phyloP scores from a whole-genome alignment of 139 green algal species.

The Asterochloris sp. region DNA sequence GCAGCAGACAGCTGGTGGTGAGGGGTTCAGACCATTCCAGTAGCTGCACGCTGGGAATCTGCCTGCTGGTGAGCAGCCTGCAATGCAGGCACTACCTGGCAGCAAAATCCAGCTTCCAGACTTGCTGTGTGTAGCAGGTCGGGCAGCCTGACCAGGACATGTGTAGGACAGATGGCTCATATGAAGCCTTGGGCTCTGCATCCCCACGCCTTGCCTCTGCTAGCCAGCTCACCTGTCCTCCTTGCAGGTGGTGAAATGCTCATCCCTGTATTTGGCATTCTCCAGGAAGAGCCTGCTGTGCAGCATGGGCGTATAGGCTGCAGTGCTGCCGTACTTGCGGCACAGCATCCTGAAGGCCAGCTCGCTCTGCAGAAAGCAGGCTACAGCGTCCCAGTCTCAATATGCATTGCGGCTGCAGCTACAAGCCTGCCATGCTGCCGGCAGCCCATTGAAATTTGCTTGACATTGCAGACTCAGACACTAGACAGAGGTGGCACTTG shows the following conservation, averaged over 20 bases:
- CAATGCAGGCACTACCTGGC: too few species aligned
- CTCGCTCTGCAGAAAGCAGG: constrained; percentile 70
- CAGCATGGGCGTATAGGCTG: constrained; percentile 97
- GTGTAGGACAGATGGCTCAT: background rate
- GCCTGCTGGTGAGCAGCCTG: too few species aligned
- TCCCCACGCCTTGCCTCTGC: too few species aligned
- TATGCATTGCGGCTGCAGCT: background rate
- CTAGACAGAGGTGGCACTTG: background rate
- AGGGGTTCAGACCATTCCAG: too few species aligned
- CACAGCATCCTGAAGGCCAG: constrained; percentile 93
- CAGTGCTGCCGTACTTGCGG: constrained; percentile 77
- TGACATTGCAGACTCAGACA: background rate
- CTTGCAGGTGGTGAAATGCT: constrained; percentile 82
- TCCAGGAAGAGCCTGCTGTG: constrained; percentile 86
- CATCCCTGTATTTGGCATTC: constrained; percentile 71
- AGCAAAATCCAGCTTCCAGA: too few species aligned
- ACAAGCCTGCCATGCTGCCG: background rate
- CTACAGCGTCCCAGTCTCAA: background rate
- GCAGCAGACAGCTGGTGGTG: background rate
- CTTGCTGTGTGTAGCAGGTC: too few species aligned
- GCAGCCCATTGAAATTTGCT: background rate
- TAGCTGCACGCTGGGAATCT: too few species aligned
- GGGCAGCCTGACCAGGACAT: background rate
- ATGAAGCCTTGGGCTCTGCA: too few species aligned
- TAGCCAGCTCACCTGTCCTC: constrained; percentile 50